phyloP scores from a whole-genome alignment of 768 basidiomycete species.

The Omphalotus guepiniiformis region DNA sequence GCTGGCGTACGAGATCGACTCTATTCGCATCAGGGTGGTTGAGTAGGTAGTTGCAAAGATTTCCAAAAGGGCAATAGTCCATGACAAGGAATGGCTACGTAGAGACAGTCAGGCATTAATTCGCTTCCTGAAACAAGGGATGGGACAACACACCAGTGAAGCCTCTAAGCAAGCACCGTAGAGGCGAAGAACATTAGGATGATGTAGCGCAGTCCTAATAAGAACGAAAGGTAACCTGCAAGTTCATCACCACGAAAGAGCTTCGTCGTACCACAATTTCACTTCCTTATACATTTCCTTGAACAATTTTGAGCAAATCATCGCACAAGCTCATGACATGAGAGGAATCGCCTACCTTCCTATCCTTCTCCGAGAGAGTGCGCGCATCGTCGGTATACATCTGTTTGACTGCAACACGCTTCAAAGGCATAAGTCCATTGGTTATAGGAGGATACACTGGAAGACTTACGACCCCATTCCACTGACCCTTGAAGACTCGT shows the following conservation, averaged over 20 bases:
- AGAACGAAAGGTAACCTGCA: not conserved
- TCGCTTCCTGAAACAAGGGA: not conserved
- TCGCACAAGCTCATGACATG: not conserved
- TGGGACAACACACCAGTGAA: not conserved
- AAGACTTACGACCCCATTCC: conserved; percentile 2
- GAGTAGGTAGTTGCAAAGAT: conserved; percentile 11
- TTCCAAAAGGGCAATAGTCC: conserved; percentile 12
- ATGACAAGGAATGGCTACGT: conserved; percentile 15
- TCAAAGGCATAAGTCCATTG: not conserved
- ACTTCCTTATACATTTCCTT: not conserved
- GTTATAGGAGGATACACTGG: not conserved
- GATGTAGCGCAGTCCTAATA: conserved; percentile 5
- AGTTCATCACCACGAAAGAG: not conserved
- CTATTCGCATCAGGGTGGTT: not conserved
- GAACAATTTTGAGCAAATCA: not conserved
- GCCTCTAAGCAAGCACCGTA: conserved; percentile 15
- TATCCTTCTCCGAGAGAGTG: conserved; percentile 3
- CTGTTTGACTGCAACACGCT: conserved; percentile 15
- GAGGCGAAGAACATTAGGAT: conserved; percentile 13
- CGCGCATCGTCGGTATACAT: conserved; percentile 14
- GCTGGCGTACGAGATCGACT: not conserved
- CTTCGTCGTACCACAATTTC: not conserved
- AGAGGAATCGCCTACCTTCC: conserved; percentile 8
- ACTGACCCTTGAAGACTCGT: conserved; percentile 12
- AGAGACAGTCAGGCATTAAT: not conserved